Evolutionary conservation across 1,284 basidiomycete genomes (phyloP).

Genomic region (Porodaedalea pini): DNA sequence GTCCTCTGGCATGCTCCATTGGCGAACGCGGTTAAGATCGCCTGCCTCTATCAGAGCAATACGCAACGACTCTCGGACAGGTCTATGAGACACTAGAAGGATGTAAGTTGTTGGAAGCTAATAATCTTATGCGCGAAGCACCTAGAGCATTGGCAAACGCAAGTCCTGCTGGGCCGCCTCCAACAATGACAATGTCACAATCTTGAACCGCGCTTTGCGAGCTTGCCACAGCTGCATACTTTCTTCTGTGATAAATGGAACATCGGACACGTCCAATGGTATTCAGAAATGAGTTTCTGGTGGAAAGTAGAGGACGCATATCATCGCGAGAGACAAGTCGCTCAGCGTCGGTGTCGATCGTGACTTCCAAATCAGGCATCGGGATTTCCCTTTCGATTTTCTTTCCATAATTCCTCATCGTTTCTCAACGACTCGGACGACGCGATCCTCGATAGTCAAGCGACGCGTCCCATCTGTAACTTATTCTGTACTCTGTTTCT

Average conservation of each 20-base stretch:
- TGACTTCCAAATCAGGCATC: neutral
- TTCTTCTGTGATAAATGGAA: neutral
- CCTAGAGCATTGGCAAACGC: slow-evolving; percentile 86
- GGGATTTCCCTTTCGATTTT: too few species aligned
- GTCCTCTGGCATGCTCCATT: slow-evolving; percentile 60
- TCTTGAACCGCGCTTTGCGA: slow-evolving; percentile 34
- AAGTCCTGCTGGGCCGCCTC: slow-evolving; percentile 90
- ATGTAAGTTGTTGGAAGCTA: neutral
- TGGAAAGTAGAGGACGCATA: slow-evolving; percentile 4
- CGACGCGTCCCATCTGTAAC: neutral
- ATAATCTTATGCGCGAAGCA: slow-evolving; percentile 31
- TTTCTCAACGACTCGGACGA: neutral
- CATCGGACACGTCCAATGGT: neutral
- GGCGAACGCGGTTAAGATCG: slow-evolving; percentile 62
- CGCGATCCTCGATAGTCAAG: too few species aligned
- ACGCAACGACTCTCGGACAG: slow-evolving; percentile 41
- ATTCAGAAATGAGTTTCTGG: neutral
- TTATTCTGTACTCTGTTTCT: too few species aligned
- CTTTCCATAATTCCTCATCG: too few species aligned
- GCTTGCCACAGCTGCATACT: neutral
- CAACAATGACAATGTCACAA: slow-evolving; percentile 89
- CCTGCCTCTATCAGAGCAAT: slow-evolving; percentile 80
- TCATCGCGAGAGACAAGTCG: slow-evolving; percentile 1
- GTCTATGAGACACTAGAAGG: slow-evolving; percentile 4
- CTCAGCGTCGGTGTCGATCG: neutral